Percentiles rank a stretch among this genome's conserved stretches.
These are phyloP conservation scores for Emericellopsis cladophorae DNA, from an alignment of 2,329 filamentous ascomycete species.

Conservation along the genomic window DNA sequence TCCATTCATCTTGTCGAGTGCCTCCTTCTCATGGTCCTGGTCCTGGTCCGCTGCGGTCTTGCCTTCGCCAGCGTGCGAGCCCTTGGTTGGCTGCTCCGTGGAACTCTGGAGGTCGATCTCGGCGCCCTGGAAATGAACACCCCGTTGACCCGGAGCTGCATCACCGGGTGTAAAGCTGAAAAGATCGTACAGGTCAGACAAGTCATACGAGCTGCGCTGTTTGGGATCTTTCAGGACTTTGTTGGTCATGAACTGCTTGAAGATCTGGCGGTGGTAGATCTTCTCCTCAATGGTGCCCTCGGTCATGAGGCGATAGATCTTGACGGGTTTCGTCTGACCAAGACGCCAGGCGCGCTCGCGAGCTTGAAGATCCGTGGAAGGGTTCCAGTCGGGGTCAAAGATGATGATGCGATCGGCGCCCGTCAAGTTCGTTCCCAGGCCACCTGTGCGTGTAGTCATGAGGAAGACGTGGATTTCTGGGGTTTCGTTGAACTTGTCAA, in stretches of 20 bases:
- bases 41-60: slow-evolving; percentile 5
- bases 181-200: slow-evolving; percentile 82
- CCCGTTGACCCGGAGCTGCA: slow-evolving; percentile 56
- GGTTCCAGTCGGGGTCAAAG: slow-evolving; percentile 98
- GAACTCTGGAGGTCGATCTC: slow-evolving; percentile 39
- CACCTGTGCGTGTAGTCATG: slow-evolving; percentile 89
- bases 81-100: not conserved
- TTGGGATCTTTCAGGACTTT: slow-evolving; percentile 93
- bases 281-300: slow-evolving; percentile 98
- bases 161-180: slow-evolving; percentile 57
- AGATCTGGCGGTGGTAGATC: slow-evolving; percentile 97
- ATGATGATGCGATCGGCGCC: slow-evolving; percentile 95
- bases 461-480: slow-evolving; percentile 76
- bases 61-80: not conserved
- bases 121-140: slow-evolving; percentile 75
- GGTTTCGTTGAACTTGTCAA: slow-evolving; percentile 84
- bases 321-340: slow-evolving; percentile 88
- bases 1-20: slow-evolving; percentile 41
- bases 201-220: slow-evolving; percentile 80
- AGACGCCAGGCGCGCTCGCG: slow-evolving; percentile 91
- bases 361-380: slow-evolving; percentile 89
- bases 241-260: slow-evolving; percentile 95
- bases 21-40: slow-evolving; percentile 21
- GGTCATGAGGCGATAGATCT: slow-evolving; percentile 95
- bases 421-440: slow-evolving; percentile 85